Evolutionary conservation across 148 eudicot genomes (phyloP).

Genomic region (Selenicereus undatus): DNA sequence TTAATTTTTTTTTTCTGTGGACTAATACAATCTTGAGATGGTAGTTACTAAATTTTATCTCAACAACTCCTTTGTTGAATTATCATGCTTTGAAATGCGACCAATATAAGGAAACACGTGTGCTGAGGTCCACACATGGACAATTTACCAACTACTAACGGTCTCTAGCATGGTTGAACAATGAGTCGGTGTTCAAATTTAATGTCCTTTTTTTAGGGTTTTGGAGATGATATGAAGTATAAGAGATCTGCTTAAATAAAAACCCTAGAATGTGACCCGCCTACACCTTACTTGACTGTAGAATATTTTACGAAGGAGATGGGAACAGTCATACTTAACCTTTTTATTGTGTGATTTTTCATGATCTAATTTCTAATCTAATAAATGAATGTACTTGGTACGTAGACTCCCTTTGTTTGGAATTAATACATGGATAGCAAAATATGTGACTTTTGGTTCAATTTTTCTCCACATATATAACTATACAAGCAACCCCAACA

Average conservation of each 20-base stretch:
- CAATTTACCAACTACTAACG: neutral
- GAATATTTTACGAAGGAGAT: too few relatives aligned
- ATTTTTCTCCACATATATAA: neutral
- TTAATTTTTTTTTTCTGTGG: too few relatives aligned
- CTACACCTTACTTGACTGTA: too few relatives aligned
- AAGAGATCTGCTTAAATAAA: neutral
- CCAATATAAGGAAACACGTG: too few relatives aligned
- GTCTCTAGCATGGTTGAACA: neutral
- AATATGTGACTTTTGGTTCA: constrained; percentile 6
- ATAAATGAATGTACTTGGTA: neutral
- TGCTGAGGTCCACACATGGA: neutral
- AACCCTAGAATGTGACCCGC: neutral
- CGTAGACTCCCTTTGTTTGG: neutral
- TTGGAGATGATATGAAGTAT: neutral
- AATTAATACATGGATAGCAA: constrained; percentile 1
- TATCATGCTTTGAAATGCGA: too few relatives aligned
- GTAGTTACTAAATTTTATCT: too few relatives aligned
- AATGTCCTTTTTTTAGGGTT: neutral
- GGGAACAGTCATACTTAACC: too few relatives aligned
- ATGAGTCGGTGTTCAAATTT: too few relatives aligned
- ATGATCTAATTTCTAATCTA: neutral
- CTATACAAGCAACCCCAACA: constrained; percentile 17
- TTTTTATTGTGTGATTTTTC: neutral
- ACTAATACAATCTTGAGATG: too few relatives aligned
- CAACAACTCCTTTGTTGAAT: too few relatives aligned